Conservation (phyloP, 768 basidiomycete genomes). For the Panaeolus papilionaceus region DNA sequence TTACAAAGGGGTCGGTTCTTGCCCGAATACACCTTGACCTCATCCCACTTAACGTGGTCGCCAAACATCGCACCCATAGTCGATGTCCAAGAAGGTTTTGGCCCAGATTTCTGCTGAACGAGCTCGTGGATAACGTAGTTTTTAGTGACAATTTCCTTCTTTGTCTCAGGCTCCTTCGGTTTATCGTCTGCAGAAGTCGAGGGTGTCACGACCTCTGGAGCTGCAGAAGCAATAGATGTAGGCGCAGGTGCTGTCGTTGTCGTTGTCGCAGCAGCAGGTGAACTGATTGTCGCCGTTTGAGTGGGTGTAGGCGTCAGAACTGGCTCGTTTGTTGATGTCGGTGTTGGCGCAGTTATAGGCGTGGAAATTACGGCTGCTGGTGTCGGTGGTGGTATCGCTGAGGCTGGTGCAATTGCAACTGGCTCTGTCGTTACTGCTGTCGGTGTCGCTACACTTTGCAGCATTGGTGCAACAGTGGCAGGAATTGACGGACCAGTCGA, state of each 20-base stretch:
- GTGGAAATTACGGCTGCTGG: slow-evolving; percentile 10
- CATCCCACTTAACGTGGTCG: slow-evolving; percentile 82
- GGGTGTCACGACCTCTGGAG: neutral
- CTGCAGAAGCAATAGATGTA: slow-evolving; percentile 2
- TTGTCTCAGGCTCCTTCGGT: slow-evolving; percentile 36
- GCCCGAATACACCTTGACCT: slow-evolving; percentile 65
- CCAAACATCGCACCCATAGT: slow-evolving; percentile 89
- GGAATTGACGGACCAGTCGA: slow-evolving; percentile 1
- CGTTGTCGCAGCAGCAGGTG: slow-evolving; percentile 17
- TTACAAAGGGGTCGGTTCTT: slow-evolving; percentile 71
- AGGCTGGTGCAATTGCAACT: neutral
- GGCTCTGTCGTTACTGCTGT: neutral
- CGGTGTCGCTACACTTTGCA: neutral
- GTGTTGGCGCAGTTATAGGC: slow-evolving; percentile 9
- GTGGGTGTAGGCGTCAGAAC: slow-evolving; percentile 14
- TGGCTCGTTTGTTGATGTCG: slow-evolving; percentile 10
- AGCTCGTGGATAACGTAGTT: slow-evolving; percentile 78
- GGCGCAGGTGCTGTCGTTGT: slow-evolving; percentile 16
- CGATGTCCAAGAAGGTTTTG: slow-evolving; percentile 67
- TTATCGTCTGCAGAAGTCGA: slow-evolving; percentile 6
- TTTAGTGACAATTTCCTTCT: slow-evolving; percentile 59
- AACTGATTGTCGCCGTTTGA: slow-evolving; percentile 2
- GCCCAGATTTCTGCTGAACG: slow-evolving; percentile 48
- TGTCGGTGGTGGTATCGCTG: slow-evolving; percentile 12
- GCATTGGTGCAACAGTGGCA: neutral